Evolutionary conservation across 106 monocot genomes (phyloP), one percentile per base, ranked within the genome.

Genomic region (Allium sativum): DNA sequence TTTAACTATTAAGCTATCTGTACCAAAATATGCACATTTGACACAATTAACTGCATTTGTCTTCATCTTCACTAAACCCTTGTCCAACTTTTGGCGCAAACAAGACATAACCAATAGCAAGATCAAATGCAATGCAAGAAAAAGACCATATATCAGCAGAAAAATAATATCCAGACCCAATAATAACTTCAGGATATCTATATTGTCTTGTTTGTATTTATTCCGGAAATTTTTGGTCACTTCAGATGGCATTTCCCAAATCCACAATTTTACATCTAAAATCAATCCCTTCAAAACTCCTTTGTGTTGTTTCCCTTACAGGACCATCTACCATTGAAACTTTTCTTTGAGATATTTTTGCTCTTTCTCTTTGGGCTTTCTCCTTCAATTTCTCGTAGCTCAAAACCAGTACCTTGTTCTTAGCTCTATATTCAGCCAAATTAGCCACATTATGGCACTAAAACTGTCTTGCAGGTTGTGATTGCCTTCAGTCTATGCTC

Each of bases 181-280:
- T 77, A 81, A 95, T 71, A 72, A 95, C 90, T 67, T 95, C 90
- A 53, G 94, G 89, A 64, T 83, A 76, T 56, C 94, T 72, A 65
- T 95, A 95, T 43, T 95, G 90, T 59, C 90, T 83, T 58, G 95
- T 95, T 64, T 95, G 94, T 16, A 95, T 90, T 21, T 87, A 81
- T 53, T 65, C 56, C 44, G 79, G 61, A 62, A 90, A 72, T 59
- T 87, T 71, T 70, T 84, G 78, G 70, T 81, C 76, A 57, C 12
- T 79, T 83, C 87, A 90, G 70, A 83, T 84, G 41, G 90, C 95
- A 75, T 86, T 96, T 21, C 95, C 95, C 58, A 96, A 82, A 76
- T 96, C 95, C 40, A 96, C 90, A 62, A 96, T 81, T 74, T 96
- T 96, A 75, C 95, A 87, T 45, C 54, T 72, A 65, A 91, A 18